phyloP scores from a whole-genome alignment of 2,329 filamentous ascomycete species.

The Talaromyces amestolkiae region DNA sequence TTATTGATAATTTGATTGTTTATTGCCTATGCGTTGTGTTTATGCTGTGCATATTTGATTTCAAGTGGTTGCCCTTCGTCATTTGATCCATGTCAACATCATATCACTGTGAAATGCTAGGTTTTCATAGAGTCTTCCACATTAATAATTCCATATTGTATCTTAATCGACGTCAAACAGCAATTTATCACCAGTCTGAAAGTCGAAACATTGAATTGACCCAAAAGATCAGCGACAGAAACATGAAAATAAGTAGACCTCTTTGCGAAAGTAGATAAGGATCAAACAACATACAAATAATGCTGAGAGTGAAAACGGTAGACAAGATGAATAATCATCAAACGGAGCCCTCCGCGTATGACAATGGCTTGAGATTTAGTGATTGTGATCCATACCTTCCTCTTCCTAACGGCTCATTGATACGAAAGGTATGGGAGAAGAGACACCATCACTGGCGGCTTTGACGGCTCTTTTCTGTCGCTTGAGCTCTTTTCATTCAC shows the following conservation, averaged over 20 bases:
- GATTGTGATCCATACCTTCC: neutral
- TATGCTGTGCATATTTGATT: neutral
- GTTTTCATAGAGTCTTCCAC: neutral
- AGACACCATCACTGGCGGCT: neutral
- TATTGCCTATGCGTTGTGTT: neutral
- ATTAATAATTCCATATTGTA: neutral
- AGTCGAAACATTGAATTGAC: neutral
- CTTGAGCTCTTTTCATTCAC: neutral
- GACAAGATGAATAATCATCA: neutral
- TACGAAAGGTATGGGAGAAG: neutral
- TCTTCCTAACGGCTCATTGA: neutral
- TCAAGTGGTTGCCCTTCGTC: neutral
- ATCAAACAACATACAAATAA: neutral
- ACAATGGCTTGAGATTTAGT: neutral
- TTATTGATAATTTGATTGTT: neutral
- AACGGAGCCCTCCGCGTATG: neutral
- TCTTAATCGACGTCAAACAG: neutral
- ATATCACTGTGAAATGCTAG: neutral
- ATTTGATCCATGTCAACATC: neutral
- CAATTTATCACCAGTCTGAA: neutral
- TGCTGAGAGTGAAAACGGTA: neutral
- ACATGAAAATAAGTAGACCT: neutral
- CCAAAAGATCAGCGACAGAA: neutral
- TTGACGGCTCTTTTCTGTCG: neutral
- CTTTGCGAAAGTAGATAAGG: neutral